Conservation (phyloP, 768 basidiomycete species). For the Arthromyces matolae region DNA sequence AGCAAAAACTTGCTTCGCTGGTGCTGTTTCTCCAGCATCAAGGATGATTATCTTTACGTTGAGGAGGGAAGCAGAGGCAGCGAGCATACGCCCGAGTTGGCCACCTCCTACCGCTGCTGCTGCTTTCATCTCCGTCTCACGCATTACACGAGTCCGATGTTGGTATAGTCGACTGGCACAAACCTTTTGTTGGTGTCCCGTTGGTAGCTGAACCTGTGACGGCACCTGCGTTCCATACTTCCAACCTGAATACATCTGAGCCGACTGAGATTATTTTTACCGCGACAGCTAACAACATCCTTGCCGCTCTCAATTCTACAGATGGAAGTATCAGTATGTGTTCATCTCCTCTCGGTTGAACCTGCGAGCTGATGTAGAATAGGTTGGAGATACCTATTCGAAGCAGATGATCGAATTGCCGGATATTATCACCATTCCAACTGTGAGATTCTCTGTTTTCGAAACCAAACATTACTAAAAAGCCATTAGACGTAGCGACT, state of each 20-base stretch:
- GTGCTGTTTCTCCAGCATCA: constrained; percentile 73
- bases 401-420: constrained; percentile 62
- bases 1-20: constrained; percentile 85
- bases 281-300: constrained; percentile 70
- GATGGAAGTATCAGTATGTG: constrained; percentile 70
- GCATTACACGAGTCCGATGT: constrained; percentile 73
- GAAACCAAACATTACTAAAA: neutral
- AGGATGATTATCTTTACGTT: constrained; percentile 83
- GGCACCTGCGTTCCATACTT: constrained; percentile 59
- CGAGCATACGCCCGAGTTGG: constrained; percentile 96
- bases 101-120: constrained; percentile 68
- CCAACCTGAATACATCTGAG: constrained; percentile 7
- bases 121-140: constrained; percentile 17
- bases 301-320: constrained; percentile 65
- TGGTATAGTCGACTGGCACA: constrained; percentile 88
- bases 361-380: constrained; percentile 7
- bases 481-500: constrained; percentile 54
- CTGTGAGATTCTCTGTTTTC: constrained; percentile 37
- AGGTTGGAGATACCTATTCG: constrained; percentile 80
- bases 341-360: neutral
- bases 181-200: constrained; percentile 69
- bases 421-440: constrained; percentile 56
- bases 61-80: constrained; percentile 81
- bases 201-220: constrained; percentile 44
- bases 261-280: constrained; percentile 51